phyloP scores from a whole-genome alignment of 148 eudicot species.

The Oxyria digyna region DNA sequence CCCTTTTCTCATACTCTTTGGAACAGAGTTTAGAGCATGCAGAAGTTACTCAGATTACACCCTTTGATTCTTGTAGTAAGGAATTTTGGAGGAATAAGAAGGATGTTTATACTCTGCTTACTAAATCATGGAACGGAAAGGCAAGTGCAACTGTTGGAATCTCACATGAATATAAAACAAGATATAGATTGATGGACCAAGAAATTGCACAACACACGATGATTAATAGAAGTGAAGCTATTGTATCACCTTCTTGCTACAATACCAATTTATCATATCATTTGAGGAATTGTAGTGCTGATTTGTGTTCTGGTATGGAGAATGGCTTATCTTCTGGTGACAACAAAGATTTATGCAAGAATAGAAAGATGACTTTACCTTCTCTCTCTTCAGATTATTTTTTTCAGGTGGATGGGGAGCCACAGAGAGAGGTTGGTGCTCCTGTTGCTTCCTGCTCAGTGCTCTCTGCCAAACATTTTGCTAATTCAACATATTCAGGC shows the following conservation, averaged over 20 bases:
- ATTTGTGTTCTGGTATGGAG: constrained; percentile 11
- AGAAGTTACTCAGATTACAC: constrained; percentile 19
- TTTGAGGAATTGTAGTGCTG: constrained; percentile 13
- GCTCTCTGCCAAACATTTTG: constrained; percentile 19
- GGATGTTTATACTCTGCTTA: constrained; percentile 11
- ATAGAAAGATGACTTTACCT: constrained; percentile 8
- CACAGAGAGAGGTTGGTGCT: constrained; percentile 14
- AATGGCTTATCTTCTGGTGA: constrained; percentile 17
- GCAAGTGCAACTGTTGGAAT: constrained; percentile 12
- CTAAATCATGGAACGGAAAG: constrained; percentile 15
- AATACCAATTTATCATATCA: constrained; percentile 12
- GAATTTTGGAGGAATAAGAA: constrained; percentile 15
- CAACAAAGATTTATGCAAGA: constrained; percentile 5
- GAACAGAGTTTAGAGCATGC: constrained; percentile 19
- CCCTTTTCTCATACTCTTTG: constrained; percentile 17
- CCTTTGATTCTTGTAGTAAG: constrained; percentile 22
- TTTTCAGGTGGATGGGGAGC: constrained; percentile 16
- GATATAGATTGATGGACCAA: constrained; percentile 39
- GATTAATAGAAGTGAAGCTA: constrained; percentile 11
- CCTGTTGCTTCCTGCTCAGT: constrained; percentile 17
- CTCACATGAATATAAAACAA: constrained; percentile 17
- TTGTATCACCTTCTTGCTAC: constrained; percentile 12
- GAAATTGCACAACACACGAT: constrained; percentile 12
- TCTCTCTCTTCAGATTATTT: constrained; percentile 22
- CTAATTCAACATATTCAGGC: constrained; percentile 13